Evolutionary conservation across 495 filamentous ascomycete genomes (phyloP).

Genomic region (Saxophila tyrrhenica): DNA sequence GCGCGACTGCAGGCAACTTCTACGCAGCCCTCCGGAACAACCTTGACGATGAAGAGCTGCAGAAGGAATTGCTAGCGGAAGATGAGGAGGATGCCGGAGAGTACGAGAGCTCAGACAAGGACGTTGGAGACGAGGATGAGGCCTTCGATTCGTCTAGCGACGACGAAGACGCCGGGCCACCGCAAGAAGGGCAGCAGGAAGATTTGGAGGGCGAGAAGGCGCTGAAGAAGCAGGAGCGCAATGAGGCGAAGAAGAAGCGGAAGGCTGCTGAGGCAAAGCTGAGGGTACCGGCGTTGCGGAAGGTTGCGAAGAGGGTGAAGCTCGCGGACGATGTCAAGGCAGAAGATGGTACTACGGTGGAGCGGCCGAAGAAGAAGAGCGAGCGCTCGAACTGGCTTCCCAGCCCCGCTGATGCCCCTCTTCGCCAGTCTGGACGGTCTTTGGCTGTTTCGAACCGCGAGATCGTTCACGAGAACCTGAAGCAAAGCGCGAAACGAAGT

Average conservation of each 20-base stretch:
- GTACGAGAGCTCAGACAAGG: slow-evolving; percentile 16
- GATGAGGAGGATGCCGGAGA: slow-evolving; percentile 16
- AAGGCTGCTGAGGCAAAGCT: slow-evolving; percentile 50
- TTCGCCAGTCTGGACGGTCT: slow-evolving; percentile 67
- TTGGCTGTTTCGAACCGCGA: slow-evolving; percentile 80
- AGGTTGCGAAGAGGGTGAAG: slow-evolving; percentile 47
- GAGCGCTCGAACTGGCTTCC: slow-evolving; percentile 86
- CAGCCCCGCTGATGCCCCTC: slow-evolving; percentile 63
- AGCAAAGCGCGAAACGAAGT: slow-evolving; percentile 70
- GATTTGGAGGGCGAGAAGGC: slow-evolving; percentile 42
- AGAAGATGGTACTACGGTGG: slow-evolving; percentile 32
- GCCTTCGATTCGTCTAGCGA: slow-evolving; percentile 63
- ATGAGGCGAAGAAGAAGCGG: slow-evolving; percentile 54
- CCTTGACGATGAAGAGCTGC: slow-evolving; percentile 15
- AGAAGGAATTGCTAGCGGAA: slow-evolving; percentile 14
- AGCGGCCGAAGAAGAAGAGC: slow-evolving; percentile 80
- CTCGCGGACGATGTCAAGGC: slow-evolving; percentile 53
- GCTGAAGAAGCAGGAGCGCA: slow-evolving; percentile 35
- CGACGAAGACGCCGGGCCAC: slow-evolving; percentile 45
- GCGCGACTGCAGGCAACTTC: slow-evolving; percentile 15
- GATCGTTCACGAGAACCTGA: slow-evolving; percentile 66
- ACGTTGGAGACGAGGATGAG: slow-evolving; percentile 13
- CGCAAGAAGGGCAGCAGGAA: slow-evolving; percentile 34
- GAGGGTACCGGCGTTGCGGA: slow-evolving; percentile 39
- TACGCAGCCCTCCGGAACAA: slow-evolving; percentile 7